These are phyloP conservation scores for Chaetothyriales sp. DNA, from an alignment of 2,329 filamentous ascomycete genomes.

Conservation along the genomic window DNA sequence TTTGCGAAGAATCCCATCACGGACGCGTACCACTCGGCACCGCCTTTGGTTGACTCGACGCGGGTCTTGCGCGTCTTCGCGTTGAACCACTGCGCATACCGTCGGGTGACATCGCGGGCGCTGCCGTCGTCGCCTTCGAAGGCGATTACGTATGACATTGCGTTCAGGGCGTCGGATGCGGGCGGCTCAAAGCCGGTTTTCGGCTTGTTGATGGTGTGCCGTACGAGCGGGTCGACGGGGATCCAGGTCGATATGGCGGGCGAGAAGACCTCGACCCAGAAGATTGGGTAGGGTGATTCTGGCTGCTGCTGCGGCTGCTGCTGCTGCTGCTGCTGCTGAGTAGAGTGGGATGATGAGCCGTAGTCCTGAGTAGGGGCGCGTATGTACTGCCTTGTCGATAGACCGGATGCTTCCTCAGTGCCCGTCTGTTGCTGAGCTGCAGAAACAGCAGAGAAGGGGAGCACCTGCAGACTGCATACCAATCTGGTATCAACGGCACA, in stretches of 20 bases:
- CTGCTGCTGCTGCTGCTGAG: not conserved
- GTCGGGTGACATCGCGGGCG: conserved; percentile 69
- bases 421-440: conserved; percentile 21
- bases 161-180: conserved; percentile 58
- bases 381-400: conserved; percentile 25
- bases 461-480: conserved; percentile 75
- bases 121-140: conserved; percentile 61
- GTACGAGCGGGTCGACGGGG: conserved; percentile 70
- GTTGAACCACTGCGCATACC: conserved; percentile 78
- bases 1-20: conserved; percentile 29
- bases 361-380: conserved; percentile 15
- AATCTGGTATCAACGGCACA: conserved; percentile 68
- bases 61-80: conserved; percentile 72
- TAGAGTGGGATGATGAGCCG: conserved; percentile 3
- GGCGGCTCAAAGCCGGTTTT: conserved; percentile 63
- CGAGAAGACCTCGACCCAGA: conserved; percentile 90
- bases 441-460: conserved; percentile 48
- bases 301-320: conserved; percentile 5
- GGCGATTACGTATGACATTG: conserved; percentile 66
- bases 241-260: conserved; percentile 82
- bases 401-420: conserved; percentile 19
- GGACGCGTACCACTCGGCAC: conserved; percentile 41
- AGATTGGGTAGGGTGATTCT: conserved; percentile 68
- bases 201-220: conserved; percentile 60
- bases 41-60: conserved; percentile 51